Base-by-base conservation (phyloP, 1,284 basidiomycete species). In the Takashimella koratensis region DNA sequence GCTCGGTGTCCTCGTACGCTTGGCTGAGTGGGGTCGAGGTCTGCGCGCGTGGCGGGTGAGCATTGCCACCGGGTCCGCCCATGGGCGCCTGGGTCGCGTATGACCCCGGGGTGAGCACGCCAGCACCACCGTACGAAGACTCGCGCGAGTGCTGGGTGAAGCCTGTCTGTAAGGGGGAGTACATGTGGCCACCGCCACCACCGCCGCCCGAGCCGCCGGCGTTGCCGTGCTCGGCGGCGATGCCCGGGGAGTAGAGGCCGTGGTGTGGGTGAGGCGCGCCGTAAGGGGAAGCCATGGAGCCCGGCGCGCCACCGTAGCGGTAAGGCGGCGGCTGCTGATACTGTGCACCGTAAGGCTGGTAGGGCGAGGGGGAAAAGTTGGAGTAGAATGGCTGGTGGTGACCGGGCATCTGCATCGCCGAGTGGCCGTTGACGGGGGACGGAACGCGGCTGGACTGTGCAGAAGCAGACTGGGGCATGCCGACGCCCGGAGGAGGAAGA, bases 371-470 rank as follows among this genome's bases (percentile, higher is more conserved):
- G 16, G 63, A 62, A 58, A 66, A 71, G 50, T 66, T 66, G 36
- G 60, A 59, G 51, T 63, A 70, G 54, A 66, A 71, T 10, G 57
- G 60, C 51, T 66, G 66, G 46, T 66, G 67, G 52, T 68, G 70
- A 40, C 60, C 62, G 1, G 57, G 59, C 48, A 67, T 62, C n/a
- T 65, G 66, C 30, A 56, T 53, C 19, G 67, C 59, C 25, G 69
- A 64, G 58, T 70, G 68, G 11, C 67, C 72, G 48, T 70, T 73
- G 27, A 66, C 67, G 2, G 72, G 72, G 13, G 72, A 74, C 5
- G 72, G 67, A 2, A 71, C 72, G 19, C 71, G 62, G 49, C 65
- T 67, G 23, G 71, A 71, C 39, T 63, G 59, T 4, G 65, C 65
- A 16, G 68, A 69, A 8, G 30, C 30, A 8, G 30, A 36, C 54